Percentiles rank a stretch among this genome's conserved stretches.
Conservation (phyloP, 768 basidiomycete genomes). For the Gyrodon lividus region DNA sequence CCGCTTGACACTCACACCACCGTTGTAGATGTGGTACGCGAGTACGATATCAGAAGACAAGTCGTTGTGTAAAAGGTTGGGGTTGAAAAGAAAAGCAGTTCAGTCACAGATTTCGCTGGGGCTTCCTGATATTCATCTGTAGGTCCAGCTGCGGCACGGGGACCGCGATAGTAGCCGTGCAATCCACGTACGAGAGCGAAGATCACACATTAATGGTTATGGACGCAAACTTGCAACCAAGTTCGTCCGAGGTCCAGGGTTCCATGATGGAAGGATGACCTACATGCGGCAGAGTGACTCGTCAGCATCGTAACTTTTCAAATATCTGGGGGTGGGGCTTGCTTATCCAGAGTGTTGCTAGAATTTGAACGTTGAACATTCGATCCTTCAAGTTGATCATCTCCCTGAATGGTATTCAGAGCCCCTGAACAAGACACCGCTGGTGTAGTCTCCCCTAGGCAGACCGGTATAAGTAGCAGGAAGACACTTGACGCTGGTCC, state of each 20-base stretch:
- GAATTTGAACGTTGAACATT: no score
- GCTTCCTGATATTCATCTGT: constrained; percentile 10
- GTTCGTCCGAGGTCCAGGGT: constrained; percentile 1
- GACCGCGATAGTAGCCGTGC: not conserved
- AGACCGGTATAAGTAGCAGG: no score
- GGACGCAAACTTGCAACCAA: constrained; percentile 21
- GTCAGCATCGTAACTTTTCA: no score
- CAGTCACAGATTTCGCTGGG: not conserved
- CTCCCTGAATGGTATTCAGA: no score
- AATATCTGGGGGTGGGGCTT: no score
- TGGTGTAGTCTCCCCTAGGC: no score
- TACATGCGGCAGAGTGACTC: no score
- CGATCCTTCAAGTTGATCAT: no score
- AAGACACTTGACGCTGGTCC: no score
- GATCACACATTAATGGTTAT: constrained; percentile 20
- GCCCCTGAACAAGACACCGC: no score
- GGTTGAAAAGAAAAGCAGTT: not conserved
- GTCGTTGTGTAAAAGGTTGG: not conserved
- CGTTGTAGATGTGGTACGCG: not conserved
- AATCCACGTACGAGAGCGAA: not conserved
- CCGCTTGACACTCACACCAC: not conserved
- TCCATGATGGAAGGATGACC: not conserved
- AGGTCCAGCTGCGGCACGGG: constrained; percentile 17
- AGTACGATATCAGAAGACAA: not conserved
- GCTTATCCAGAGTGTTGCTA: no score